A percentile compares a stretch with the other conserved stretches of the same genome.
These are phyloP conservation scores for Thamnidium elegans DNA, from an alignment of 192 early-diverging fungal species.

Conservation along the genomic window DNA sequence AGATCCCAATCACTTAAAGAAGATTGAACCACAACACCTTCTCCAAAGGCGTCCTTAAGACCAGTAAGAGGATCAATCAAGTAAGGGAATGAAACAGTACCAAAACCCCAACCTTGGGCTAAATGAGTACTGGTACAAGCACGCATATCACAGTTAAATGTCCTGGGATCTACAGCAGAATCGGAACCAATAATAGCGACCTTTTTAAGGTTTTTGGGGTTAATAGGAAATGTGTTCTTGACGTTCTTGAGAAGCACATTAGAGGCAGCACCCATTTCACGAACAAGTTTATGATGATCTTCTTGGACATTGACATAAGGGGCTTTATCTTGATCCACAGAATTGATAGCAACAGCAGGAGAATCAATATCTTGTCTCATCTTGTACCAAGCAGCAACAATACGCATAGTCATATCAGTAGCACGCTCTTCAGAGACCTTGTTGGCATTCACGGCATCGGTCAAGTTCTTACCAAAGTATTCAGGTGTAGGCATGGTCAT, in stretches of 20 bases:
- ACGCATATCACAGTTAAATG: neutral
- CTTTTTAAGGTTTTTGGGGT: neutral
- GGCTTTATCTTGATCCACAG: neutral
- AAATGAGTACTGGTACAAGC: conserved; percentile 21
- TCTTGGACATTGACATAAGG: conserved; percentile 23
- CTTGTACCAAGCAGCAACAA: conserved; percentile 37
- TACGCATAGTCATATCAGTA: conserved; percentile 21
- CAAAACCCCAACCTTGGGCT: conserved; percentile 31
- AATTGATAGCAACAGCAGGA: conserved; percentile 17
- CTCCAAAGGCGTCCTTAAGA: conserved; percentile 15
- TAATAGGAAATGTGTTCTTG: conserved; percentile 13
- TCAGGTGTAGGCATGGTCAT: conserved; percentile 31
- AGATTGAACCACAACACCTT: conserved; percentile 1
- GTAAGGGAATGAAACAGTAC: conserved; percentile 25
- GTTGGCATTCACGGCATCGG: conserved; percentile 9
- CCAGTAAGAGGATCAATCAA: conserved; percentile 25
- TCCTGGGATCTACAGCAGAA: conserved; percentile 18
- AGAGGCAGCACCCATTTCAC: conserved; percentile 23
- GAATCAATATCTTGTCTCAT: conserved; percentile 23
- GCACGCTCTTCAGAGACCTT: conserved; percentile 5
- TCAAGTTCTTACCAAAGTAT: conserved; percentile 29
- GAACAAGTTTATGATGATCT: conserved; percentile 15
- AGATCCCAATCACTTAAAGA: conserved; percentile 14
- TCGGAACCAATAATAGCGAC: conserved; percentile 33
- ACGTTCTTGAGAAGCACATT: conserved; percentile 21